Evolutionary conservation across 495 filamentous ascomycete genomes (phyloP).

Genomic region (Neurospora sp.): DNA sequence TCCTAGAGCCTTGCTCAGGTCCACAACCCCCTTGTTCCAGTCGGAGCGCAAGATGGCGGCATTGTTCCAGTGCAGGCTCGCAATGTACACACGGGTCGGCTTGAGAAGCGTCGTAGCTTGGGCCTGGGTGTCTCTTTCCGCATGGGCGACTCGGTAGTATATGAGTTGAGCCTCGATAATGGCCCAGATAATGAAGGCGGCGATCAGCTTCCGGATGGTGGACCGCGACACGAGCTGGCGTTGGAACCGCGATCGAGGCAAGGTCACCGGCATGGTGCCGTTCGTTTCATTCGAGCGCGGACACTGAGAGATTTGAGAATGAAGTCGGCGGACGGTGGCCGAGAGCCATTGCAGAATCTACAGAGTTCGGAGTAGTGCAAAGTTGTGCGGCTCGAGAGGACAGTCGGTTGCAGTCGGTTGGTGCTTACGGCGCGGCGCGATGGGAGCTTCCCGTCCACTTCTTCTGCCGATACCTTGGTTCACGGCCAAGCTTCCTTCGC

Average conservation of each 20-base stretch:
- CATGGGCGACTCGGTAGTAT: slow-evolving; percentile 18
- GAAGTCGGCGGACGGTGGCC: neutral
- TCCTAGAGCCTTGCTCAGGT: slow-evolving; percentile 47
- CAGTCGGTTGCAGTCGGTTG: neutral
- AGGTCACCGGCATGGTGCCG: slow-evolving; percentile 8
- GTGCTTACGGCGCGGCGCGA: neutral
- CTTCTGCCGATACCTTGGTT: neutral
- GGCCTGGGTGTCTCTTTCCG: slow-evolving; percentile 9
- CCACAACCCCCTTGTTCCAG: slow-evolving; percentile 52
- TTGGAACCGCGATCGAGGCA: slow-evolving; percentile 12
- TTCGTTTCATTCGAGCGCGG: slow-evolving; percentile 6
- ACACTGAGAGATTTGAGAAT: neutral
- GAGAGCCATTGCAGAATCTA: neutral
- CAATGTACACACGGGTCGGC: slow-evolving; percentile 47
- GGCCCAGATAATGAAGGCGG: slow-evolving; percentile 16
- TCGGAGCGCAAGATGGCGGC: slow-evolving; percentile 48
- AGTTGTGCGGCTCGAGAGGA: neutral
- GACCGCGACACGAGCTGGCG: slow-evolving; percentile 17
- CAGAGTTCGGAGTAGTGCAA: neutral
- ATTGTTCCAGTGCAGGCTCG: slow-evolving; percentile 63
- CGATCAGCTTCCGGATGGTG: slow-evolving; percentile 14
- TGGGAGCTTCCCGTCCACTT: neutral
- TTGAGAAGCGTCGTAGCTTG: slow-evolving; percentile 1
- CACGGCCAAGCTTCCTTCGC: neutral
- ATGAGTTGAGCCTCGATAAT: slow-evolving; percentile 22